Percentiles rank a stretch among this genome's conserved stretches.
phyloP scores from a whole-genome alignment of 768 basidiomycete species.

The Boletus edulis region DNA sequence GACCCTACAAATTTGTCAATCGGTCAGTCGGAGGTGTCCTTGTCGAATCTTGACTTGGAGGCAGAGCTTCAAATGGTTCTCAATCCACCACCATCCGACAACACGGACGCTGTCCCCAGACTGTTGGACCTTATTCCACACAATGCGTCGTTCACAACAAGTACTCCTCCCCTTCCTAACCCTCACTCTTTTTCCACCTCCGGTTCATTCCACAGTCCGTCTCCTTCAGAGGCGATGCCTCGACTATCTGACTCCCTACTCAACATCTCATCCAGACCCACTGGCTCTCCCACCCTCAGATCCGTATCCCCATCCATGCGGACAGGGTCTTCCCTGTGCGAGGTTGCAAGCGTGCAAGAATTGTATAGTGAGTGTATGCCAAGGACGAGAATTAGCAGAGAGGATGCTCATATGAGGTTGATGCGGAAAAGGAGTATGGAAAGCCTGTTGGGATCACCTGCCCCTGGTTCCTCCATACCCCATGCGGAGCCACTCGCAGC shows the following conservation, averaged over 20 bases:
- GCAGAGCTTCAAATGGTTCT: too few species aligned
- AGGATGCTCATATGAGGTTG: constrained; percentile 51
- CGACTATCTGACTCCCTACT: constrained; percentile 25
- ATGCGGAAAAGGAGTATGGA: constrained; percentile 43
- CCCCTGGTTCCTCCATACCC: constrained; percentile 7
- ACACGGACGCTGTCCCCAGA: constrained; percentile 19
- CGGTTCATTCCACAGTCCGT: constrained; percentile 12
- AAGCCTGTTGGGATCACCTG: constrained; percentile 35
- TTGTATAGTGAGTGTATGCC: constrained; percentile 19
- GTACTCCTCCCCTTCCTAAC: constrained; percentile 26
- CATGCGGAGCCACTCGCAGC: neutral
- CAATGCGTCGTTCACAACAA: constrained; percentile 22
- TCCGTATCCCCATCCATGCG: constrained; percentile 21
- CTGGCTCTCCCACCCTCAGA: constrained; percentile 18
- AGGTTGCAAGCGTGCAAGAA: constrained; percentile 20
- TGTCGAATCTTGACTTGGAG: too few species aligned
- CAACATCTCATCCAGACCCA: constrained; percentile 11
- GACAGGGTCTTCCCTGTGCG: constrained; percentile 29
- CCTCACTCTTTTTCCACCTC: constrained; percentile 17
- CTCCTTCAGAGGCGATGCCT: constrained; percentile 10
- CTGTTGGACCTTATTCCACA: constrained; percentile 26
- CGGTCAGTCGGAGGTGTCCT: too few species aligned
- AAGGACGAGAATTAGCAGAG: constrained; percentile 49
- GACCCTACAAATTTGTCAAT: too few species aligned
- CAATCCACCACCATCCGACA: too few species aligned